phyloP scores from a whole-genome alignment of 73 alveolate species.

The Paramecium caudatum region DNA sequence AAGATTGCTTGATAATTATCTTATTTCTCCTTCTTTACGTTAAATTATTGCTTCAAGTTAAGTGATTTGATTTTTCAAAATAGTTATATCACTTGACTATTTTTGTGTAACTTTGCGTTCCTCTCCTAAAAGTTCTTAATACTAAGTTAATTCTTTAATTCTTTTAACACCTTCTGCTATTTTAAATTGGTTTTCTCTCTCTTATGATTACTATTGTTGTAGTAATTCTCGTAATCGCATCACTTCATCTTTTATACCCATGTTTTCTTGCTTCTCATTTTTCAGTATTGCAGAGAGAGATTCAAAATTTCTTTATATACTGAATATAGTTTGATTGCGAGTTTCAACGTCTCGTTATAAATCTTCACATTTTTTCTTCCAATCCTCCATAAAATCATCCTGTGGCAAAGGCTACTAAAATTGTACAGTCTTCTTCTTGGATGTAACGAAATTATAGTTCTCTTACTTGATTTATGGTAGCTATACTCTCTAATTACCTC shows the following conservation, averaged over 20 bases:
- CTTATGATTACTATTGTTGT: background rate
- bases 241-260: slow-evolving; percentile 39
- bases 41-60: slow-evolving; percentile 57
- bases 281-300: background rate
- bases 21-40: slow-evolving; percentile 12
- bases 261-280: slow-evolving; percentile 43
- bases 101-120: background rate
- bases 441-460: slow-evolving; percentile 3
- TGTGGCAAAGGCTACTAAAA: background rate
- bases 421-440: slow-evolving; percentile 15
- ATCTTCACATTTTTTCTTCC: slow-evolving; percentile 66
- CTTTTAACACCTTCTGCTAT: background rate
- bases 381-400: slow-evolving; percentile 33
- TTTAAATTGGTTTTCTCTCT: slow-evolving; percentile 19
- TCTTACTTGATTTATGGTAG: slow-evolving; percentile 24
- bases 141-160: background rate
- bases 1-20: background rate
- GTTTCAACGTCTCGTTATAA: slow-evolving; percentile 41
- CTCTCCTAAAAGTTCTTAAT: background rate
- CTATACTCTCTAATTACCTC: slow-evolving; percentile 50
- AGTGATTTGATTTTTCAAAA: slow-evolving; percentile 3
- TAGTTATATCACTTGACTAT: background rate
- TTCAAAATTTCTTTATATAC: slow-evolving; percentile 65
- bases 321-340: slow-evolving; percentile 31
- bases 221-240: background rate